Evolutionary conservation across 2,329 filamentous ascomycete genomes (phyloP).

Genomic region (Alternaria gansuensis): DNA sequence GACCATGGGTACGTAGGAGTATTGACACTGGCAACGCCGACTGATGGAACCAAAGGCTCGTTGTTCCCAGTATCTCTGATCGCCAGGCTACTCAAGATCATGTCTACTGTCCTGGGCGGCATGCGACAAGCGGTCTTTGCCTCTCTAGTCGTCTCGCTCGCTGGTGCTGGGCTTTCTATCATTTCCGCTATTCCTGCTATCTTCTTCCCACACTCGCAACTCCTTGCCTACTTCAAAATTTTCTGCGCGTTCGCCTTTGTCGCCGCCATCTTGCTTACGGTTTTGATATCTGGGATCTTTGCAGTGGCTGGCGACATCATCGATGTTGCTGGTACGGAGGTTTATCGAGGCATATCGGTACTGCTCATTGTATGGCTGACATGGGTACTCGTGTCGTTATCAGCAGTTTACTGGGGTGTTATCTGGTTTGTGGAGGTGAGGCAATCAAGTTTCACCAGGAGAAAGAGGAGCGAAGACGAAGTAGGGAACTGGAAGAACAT

Average conservation of each 20-base stretch:
- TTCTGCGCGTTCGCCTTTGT: constrained; percentile 23
- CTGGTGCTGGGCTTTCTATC: constrained; percentile 21
- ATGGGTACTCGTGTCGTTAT: constrained; percentile 21
- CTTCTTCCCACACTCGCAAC: constrained; percentile 32
- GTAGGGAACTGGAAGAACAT: constrained; percentile 37
- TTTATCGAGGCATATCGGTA: constrained; percentile 20
- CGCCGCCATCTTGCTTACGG: constrained; percentile 28
- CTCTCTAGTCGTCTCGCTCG: constrained; percentile 31
- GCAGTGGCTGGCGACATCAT: constrained; percentile 18
- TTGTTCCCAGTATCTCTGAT: neutral
- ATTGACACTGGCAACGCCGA: neutral
- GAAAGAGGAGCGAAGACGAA: constrained; percentile 30
- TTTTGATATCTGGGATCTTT: constrained; percentile 18
- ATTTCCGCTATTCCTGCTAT: constrained; percentile 29
- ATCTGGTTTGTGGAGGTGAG: constrained; percentile 44
- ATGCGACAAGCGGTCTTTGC: constrained; percentile 27
- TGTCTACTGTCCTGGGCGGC: neutral
- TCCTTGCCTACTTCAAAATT: constrained; percentile 35
- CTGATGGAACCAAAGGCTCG: neutral
- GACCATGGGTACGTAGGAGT: neutral
- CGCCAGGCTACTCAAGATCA: neutral
- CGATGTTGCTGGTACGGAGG: constrained; percentile 18
- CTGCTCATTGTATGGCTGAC: constrained; percentile 36
- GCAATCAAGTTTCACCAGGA: constrained; percentile 26
- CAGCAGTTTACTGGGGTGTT: constrained; percentile 30